Conservation (phyloP, 495 filamentous ascomycete species). For the Platismatia glauca region DNA sequence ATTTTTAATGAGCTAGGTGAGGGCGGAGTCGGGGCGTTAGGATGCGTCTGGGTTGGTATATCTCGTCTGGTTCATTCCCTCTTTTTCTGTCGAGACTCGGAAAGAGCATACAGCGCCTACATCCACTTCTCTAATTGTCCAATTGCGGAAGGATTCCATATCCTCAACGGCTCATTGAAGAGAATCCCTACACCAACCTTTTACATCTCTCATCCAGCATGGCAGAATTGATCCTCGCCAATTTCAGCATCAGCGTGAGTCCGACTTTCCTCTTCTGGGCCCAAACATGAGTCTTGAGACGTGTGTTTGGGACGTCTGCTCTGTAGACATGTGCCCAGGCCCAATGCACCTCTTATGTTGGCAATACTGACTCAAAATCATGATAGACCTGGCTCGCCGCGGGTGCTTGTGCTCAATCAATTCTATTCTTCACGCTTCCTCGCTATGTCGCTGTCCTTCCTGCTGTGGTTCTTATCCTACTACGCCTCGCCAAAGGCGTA, state of each 20-base stretch:
- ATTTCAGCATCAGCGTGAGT: conserved; percentile 1
- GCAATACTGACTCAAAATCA: not conserved
- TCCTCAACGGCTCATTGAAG: not conserved
- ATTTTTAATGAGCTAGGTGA: not conserved
- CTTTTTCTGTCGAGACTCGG: not conserved
- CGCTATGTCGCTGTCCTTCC: conserved; percentile 11
- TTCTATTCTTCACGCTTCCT: conserved; percentile 17
- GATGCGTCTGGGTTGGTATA: not conserved
- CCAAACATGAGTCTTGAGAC: not conserved
- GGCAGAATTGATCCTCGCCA: not conserved
- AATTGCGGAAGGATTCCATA: not conserved
- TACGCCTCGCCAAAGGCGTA: conserved; percentile 7
- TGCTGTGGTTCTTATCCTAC: conserved; percentile 9
- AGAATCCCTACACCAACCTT: not conserved
- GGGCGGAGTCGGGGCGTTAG: not conserved
- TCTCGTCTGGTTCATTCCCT: not conserved
- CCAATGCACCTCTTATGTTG: no score
- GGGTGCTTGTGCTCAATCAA: conserved; percentile 15
- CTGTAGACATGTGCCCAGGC: not conserved
- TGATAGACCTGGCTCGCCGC: conserved; percentile 15
- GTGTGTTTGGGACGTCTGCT: not conserved
- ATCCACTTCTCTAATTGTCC: not conserved
- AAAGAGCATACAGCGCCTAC: not conserved
- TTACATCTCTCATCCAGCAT: not conserved
- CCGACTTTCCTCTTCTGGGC: not conserved